Conservation (phyloP, 192 early-diverging fungal genomes). For the Linnemannia zychae region DNA sequence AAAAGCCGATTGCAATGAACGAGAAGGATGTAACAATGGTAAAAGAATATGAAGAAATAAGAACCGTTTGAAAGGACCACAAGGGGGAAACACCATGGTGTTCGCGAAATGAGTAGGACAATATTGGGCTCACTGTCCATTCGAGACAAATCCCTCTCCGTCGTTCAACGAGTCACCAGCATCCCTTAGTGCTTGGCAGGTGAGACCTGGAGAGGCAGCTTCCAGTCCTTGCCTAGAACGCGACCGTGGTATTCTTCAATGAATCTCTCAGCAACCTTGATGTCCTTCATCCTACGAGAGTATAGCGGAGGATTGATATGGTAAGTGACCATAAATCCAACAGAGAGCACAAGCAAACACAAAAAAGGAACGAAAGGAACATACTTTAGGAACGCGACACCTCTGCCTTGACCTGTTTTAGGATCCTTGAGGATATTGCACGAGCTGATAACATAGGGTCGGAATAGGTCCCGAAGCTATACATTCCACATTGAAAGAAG, state of each 20-base stretch:
- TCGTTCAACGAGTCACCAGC: background rate
- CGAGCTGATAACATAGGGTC: conserved; percentile 16
- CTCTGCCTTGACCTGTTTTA: conserved; percentile 34
- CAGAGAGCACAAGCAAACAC: background rate
- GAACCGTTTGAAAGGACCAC: too few species aligned
- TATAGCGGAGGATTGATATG: background rate
- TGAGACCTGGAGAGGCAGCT: conserved; percentile 43
- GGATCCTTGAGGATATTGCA: conserved; percentile 45
- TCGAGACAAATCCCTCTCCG: background rate
- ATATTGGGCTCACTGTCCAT: background rate
- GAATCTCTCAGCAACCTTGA: conserved; percentile 31
- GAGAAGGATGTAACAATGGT: too few species aligned
- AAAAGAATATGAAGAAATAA: too few species aligned
- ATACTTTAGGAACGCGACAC: conserved; percentile 50
- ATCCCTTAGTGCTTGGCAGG: conserved; percentile 24
- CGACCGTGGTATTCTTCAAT: conserved; percentile 53
- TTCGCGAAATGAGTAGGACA: too few species aligned
- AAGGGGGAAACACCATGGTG: too few species aligned
- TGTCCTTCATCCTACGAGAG: conserved; percentile 28
- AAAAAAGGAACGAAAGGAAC: background rate
- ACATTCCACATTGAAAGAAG: background rate
- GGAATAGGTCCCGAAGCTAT: conserved; percentile 46
- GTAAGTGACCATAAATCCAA: background rate
- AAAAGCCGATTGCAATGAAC: too few species aligned
- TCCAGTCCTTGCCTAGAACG: conserved; percentile 44